Evolutionary conservation across 768 basidiomycete species (phyloP), one percentile per base, ranked within the genome.

Genomic region (Psilocybe subaeruginosa): DNA sequence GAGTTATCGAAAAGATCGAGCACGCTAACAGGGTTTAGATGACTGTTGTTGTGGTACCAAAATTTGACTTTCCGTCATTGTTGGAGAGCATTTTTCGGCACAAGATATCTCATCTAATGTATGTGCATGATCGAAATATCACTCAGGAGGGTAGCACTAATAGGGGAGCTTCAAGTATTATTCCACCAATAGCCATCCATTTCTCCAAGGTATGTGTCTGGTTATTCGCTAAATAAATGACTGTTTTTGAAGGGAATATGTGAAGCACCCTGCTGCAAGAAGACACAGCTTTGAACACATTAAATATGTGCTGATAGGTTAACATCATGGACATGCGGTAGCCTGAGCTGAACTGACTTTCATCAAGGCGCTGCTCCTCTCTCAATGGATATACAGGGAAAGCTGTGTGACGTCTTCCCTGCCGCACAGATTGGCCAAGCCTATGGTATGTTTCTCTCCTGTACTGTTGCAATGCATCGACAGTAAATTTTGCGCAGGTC

Each of bases 301-400:
- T 73, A 82, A 71, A 62, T 74, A 73, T 63, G 71, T 86, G 17
- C 73, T 76, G 59, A 76, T 77, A 72, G 72, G 79, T 74, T 23
- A 23, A 35, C 11, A 6, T 35, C 33, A 11, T 35, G 33, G 33
- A 11, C 33, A 35, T 35, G 33, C 6, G 33, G 33, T 11, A 11
- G 7, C 11, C 33, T 7, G 33, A 35, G 33, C 33, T 45, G 19
- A 19, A 69, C 47, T 74, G 70, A 63, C 62, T 76, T 52, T 35
- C 11, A 33, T 57, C 70, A 67, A 65, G 86, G 87, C 23, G 87
- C 88, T 27, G 88, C 87, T 7, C 87, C 88, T 47, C 76, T 88
- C 48, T 80, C 84, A 0, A 64, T 70, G 31, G 82, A 86, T 62
- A 67, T 85, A n/a, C 84, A 80, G 62, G 69, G 76, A 35, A 78